Evolutionary conservation across 805 yeast genomes (phyloP), one percentile per base, ranked within the genome.

Genomic region (Candida berthetii): DNA sequence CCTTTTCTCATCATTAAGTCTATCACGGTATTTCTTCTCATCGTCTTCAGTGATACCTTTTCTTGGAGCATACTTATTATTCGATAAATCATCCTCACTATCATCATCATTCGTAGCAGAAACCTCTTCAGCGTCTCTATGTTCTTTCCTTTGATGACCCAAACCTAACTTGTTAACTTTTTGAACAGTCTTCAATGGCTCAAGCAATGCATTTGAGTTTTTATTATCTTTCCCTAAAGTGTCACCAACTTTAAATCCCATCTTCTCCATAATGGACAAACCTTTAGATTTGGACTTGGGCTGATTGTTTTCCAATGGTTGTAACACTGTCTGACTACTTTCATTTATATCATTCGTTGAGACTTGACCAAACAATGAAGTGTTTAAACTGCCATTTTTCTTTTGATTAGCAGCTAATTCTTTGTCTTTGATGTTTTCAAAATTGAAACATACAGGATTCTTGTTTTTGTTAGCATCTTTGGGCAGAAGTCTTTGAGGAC

Each of bases 231-330:
- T 47, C 0, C 82, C 81, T 15, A 76, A 55, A 0, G 66, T 50
- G 20, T 67, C 62, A 16, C 81, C 82, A 3, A 68, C 52, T 41
- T 61, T 66, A 50, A 66, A 79, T 1, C 84, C 85, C 84, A 79
- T 78, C 48, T 65, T 72, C 48, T 65, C 62, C 84, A 79, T 77
- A 46, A 78, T 76, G 6, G 65, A 48, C 19, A 74, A 59, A 0
- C 78, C 81, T 38, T 66, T 61, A 0, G 76, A 71, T 37, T 62
- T 58, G 7, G 15, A 31, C n/a, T 19, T 37, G 11, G 39, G 16
- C 2, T 41, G 45, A 1, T 7, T 20, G 20, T 42, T 43, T 3
- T 46, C 44, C 3, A 48, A 39, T 11, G 40, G 32, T 3, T 17
- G 31, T 11, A 42, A 28, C 1, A 31, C 20, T n/a, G n/a, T n/a